Conservation (phyloP, 345 rosid species). For the Gynandropsis gynandra region DNA sequence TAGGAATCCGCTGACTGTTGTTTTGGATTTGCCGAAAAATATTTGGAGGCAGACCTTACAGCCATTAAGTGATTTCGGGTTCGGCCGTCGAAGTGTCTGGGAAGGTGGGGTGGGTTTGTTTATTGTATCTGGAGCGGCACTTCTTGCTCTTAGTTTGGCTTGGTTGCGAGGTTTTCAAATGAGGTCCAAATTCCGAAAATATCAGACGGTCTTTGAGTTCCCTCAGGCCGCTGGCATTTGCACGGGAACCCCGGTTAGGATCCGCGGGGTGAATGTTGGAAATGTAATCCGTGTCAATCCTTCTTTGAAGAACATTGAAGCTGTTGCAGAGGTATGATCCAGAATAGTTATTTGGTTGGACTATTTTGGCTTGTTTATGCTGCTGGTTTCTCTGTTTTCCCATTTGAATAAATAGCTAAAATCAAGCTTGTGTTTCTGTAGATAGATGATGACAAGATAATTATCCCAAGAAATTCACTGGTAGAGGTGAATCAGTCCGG, state of each 20-base stretch:
- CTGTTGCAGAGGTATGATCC: slow-evolving; percentile 70
- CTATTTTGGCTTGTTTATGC: not conserved
- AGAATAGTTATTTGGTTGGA: slow-evolving; percentile 10
- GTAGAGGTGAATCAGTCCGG: slow-evolving; percentile 99
- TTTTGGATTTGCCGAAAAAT: slow-evolving; percentile 55
- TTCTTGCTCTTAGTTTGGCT: slow-evolving; percentile 78
- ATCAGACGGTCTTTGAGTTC: slow-evolving; percentile 73
- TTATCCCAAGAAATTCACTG: slow-evolving; percentile 80
- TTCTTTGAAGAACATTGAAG: slow-evolving; percentile 85
- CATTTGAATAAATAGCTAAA: not conserved
- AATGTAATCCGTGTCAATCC: slow-evolving; percentile 82
- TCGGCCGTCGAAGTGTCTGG: slow-evolving; percentile 87
- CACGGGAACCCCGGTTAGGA: slow-evolving; percentile 91
- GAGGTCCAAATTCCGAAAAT: slow-evolving; percentile 79
- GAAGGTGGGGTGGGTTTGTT: slow-evolving; percentile 99
- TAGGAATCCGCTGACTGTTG: slow-evolving; percentile 52
- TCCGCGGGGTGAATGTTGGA: slow-evolving; percentile 94
- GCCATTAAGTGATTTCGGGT: slow-evolving; percentile 87
- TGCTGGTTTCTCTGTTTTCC: not conserved
- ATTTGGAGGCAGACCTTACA: slow-evolving; percentile 78
- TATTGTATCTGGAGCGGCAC: slow-evolving; percentile 77
- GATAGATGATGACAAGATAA: slow-evolving; percentile 94
- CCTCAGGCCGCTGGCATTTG: slow-evolving; percentile 79
- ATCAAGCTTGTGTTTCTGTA: slow-evolving; percentile 16
- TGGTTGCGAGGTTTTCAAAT: slow-evolving; percentile 86